Evolutionary conservation across 306 rosid species (phyloP), one percentile per base, ranked within the genome.

Genomic region (Quercus bicolor): DNA sequence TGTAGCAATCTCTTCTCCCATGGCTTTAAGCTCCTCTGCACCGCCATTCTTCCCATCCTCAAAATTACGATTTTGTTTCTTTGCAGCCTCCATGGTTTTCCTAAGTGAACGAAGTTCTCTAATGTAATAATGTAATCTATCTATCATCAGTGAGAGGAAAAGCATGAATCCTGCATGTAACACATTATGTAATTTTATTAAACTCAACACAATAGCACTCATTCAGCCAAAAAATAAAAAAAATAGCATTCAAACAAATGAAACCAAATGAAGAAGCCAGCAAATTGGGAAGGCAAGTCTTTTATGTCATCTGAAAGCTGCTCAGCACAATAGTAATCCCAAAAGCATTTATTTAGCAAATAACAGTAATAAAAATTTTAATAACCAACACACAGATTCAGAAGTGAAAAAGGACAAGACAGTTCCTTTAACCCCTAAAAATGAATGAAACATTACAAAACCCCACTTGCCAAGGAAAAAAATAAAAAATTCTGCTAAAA

Each of bases 31-130:
- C 81, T 89, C 89, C 60, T 88, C 92, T 1, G 82, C 31, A 48
- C 70, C 64, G 34, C 88, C 84, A 14, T 52, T 89, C 77, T 93
- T 94, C 48, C 80, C 91, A 0, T 92, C 97, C 70, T 91, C 97
- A 69, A 84, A 68, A 56, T 85, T 84, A 60, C 93, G 88, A 86
- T 78, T 91, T 81, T 92, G 98, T 84, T 93, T 95, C 92, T 88
- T 95, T n/a, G 84, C 88, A 77, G 92, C 90, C 78, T 95, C 98
- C 95, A 92, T 89, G 56, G 96, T 84, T 90, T 92, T 91, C 89
- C 98, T 88, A 31, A 92, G 97, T 29, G 85, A 73, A 12, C 91
- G 90, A 77, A 95, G 98, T 78, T 95, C 98, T 77, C 98, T 88
- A 40, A 92, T 95, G 88, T 95, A 95, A 70, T 95, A 86, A 80